Percentiles rank a stretch among this genome's conserved stretches.
Conservation (phyloP, 2,329 filamentous ascomycete species). For the Didymella pomorum region DNA sequence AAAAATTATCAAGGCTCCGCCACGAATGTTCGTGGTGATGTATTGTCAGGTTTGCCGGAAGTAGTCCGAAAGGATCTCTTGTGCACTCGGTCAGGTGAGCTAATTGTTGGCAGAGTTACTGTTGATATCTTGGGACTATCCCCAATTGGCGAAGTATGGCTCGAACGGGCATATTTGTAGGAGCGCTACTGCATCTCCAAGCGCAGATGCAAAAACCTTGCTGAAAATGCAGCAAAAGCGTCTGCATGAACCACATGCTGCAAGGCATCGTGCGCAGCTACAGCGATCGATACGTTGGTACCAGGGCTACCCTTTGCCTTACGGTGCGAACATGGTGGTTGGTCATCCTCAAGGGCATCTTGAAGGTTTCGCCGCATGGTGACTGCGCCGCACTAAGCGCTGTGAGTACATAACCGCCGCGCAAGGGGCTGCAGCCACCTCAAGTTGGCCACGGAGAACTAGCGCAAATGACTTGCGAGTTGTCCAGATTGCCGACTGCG, state of each 20-base stretch:
- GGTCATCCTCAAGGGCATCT: not conserved
- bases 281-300: not conserved
- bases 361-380: conserved; percentile 8
- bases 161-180: not conserved
- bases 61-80: not conserved
- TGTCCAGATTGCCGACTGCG: not conserved
- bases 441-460: not conserved
- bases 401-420: conserved; percentile 11
- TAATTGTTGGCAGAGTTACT: not conserved
- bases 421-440: conserved; percentile 18
- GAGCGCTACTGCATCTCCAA: not conserved
- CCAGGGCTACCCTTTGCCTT: conserved; percentile 11
- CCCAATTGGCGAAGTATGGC: not conserved
- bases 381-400: conserved; percentile 22
- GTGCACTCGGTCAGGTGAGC: not conserved
- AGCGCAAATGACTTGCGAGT: not conserved
- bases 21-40: not conserved
- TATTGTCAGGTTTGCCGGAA: not conserved
- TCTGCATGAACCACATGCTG: not conserved
- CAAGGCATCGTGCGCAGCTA: not conserved
- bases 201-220: not conserved
- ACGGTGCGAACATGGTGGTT: not conserved
- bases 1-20: not conserved
- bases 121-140: not conserved
- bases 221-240: not conserved